These are phyloP conservation scores for Colletotrichum cuscutae DNA, from an alignment of 2,329 filamentous ascomycete species.

Conservation along the genomic window DNA sequence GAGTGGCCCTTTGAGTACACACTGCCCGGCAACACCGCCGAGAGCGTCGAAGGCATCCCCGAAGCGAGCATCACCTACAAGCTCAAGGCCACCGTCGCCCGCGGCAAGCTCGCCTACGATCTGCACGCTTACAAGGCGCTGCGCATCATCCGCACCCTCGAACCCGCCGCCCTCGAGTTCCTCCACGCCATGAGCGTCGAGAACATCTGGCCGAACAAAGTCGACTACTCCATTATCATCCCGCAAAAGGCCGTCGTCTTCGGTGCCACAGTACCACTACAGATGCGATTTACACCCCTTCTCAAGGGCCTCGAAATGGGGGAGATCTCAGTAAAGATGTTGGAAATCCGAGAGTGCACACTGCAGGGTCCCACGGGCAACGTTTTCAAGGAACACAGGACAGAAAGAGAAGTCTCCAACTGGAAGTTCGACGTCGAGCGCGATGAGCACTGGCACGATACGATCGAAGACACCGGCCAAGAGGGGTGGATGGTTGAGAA, in stretches of 20 bases:
- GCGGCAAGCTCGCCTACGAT: conserved; percentile 90
- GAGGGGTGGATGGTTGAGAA: conserved; percentile 73
- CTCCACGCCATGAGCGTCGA: conserved; percentile 94
- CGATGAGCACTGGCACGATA: conserved; percentile 74
- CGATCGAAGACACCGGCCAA: conserved; percentile 74
- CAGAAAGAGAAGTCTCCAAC: conserved; percentile 70
- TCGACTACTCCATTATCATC: conserved; percentile 93
- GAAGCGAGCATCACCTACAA: conserved; percentile 91
- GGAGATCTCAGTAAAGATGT: conserved; percentile 81
- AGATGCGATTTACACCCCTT: conserved; percentile 88
- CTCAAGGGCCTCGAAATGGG: conserved; percentile 89
- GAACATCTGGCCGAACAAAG: conserved; percentile 97
- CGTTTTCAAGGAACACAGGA: conserved; percentile 67
- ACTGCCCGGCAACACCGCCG: conserved; percentile 77
- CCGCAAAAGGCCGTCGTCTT: conserved; percentile 96
- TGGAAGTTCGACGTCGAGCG: conserved; percentile 67
- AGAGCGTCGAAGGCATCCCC: conserved; percentile 90
- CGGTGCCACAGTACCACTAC: conserved; percentile 84
- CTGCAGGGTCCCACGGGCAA: conserved; percentile 57
- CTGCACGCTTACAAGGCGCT: conserved; percentile 82
- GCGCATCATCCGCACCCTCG: conserved; percentile 81
- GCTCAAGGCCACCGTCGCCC: conserved; percentile 87
- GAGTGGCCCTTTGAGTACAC: conserved; percentile 84
- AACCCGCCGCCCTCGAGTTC: conserved; percentile 80
- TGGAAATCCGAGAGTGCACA: conserved; percentile 80